These are phyloP conservation scores for Scolecobasidium constrictum DNA, from an alignment of 2,329 filamentous ascomycete species.

Conservation along the genomic window DNA sequence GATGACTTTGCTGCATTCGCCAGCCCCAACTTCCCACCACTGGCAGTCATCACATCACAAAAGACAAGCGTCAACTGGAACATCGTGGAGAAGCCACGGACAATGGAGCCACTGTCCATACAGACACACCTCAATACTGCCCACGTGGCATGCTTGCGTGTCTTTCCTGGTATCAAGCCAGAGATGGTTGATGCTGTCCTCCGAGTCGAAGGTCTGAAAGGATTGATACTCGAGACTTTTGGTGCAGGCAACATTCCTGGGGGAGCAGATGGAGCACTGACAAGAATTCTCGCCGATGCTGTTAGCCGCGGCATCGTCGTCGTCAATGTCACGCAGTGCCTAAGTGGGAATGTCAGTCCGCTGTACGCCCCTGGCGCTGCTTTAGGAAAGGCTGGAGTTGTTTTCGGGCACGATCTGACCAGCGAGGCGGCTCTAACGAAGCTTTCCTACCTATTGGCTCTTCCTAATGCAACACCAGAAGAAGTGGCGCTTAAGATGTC, in stretches of 20 bases:
- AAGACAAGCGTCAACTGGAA: constrained; percentile 75
- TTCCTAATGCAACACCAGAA: constrained; percentile 49
- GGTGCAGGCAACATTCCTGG: constrained; percentile 86
- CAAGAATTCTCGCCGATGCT: constrained; percentile 63
- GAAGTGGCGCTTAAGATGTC: constrained; percentile 65
- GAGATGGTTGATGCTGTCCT: constrained; percentile 85
- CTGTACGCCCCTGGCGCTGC: constrained; percentile 43
- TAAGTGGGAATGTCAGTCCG: constrained; percentile 32
- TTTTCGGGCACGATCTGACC: constrained; percentile 82
- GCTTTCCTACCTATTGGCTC: constrained; percentile 71
- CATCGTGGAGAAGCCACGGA: constrained; percentile 61
- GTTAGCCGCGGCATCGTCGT: constrained; percentile 74
- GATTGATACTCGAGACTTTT: constrained; percentile 82
- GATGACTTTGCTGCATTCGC: constrained; percentile 80
- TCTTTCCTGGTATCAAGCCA: constrained; percentile 89
- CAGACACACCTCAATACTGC: constrained; percentile 69
- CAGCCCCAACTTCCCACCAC: constrained; percentile 72
- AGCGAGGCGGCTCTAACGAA: constrained; percentile 87
- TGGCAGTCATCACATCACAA: constrained; percentile 72
- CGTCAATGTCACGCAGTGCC: constrained; percentile 86
- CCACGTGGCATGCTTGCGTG: constrained; percentile 80
- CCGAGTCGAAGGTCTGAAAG: constrained; percentile 61
- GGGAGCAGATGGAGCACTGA: constrained; percentile 68
- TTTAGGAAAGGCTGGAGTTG: constrained; percentile 72
- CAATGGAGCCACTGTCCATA: constrained; percentile 63